These are phyloP conservation scores for Verticillium nonalfalfae DNA, from an alignment of 2,329 filamentous ascomycete genomes.

Conservation along the genomic window DNA sequence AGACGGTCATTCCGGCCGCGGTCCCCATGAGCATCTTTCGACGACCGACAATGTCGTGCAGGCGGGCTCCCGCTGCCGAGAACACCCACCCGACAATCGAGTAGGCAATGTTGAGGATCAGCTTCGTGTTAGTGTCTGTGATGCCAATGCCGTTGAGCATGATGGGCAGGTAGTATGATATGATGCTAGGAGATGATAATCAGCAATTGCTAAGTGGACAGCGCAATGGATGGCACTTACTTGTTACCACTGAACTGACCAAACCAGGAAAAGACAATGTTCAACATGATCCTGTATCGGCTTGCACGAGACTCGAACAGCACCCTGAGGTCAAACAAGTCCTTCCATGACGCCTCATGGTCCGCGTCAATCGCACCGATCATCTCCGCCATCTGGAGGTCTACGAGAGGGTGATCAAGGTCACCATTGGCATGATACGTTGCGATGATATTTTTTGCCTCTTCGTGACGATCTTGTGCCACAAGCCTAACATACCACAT, in stretches of 20 bases:
- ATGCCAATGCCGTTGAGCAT: conserved; percentile 33
- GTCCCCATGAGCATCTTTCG: conserved; percentile 30
- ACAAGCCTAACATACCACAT: neutral
- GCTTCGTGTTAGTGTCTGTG: conserved; percentile 27
- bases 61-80: conserved; percentile 25
- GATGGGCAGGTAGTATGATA: conserved; percentile 30
- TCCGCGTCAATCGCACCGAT: conserved; percentile 8
- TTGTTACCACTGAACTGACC: conserved; percentile 29
- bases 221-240: conserved; percentile 16
- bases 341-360: conserved; percentile 32
- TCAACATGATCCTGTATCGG: conserved; percentile 26
- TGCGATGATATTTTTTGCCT: conserved; percentile 15
- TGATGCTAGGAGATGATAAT: conserved; percentile 16
- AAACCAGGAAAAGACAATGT: conserved; percentile 27
- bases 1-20: conserved; percentile 26
- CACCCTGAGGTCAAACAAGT: conserved; percentile 33
- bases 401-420: conserved; percentile 28
- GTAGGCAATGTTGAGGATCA: conserved; percentile 31
- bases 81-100: conserved; percentile 30
- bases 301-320: conserved; percentile 26
- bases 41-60: conserved; percentile 32
- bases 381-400: conserved; percentile 29
- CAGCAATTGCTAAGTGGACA: neutral
- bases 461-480: neutral
- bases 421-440: conserved; percentile 31